Percentiles rank a stretch among this genome's conserved stretches.
These are phyloP conservation scores for Pleurotus tuoliensis DNA, from an alignment of 768 basidiomycete species.

Conservation along the genomic window DNA sequence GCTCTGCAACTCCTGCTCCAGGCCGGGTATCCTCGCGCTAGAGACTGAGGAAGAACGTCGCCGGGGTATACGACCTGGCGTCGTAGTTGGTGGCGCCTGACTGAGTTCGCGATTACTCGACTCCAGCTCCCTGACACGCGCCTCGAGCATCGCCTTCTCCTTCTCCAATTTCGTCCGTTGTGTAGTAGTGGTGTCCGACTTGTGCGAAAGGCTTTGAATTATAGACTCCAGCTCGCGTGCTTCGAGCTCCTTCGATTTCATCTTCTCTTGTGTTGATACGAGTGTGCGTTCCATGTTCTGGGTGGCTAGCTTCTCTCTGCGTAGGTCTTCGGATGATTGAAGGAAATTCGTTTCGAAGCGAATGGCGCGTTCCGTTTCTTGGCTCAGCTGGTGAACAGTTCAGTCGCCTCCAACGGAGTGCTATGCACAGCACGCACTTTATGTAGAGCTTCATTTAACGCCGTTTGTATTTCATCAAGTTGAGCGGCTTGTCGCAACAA, in stretches of 20 bases:
- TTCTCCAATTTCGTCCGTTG: slow-evolving; percentile 45
- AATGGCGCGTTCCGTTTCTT: slow-evolving; percentile 53
- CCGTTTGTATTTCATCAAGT: slow-evolving; percentile 36
- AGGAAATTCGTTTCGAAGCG: slow-evolving; percentile 49
- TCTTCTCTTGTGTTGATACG: slow-evolving; percentile 40
- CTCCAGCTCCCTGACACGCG: slow-evolving; percentile 58
- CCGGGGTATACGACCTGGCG: slow-evolving; percentile 30
- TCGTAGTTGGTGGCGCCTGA: slow-evolving; percentile 22
- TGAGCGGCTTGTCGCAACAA: slow-evolving; percentile 37
- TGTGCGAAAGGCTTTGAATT: slow-evolving; percentile 50
- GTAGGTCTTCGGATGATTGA: slow-evolving; percentile 51
- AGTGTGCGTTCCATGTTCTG: slow-evolving; percentile 53
- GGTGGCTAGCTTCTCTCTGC: slow-evolving; percentile 46
- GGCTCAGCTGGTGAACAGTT: slow-evolving; percentile 40
- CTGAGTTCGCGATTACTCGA: slow-evolving; percentile 31
- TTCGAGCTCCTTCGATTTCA: slow-evolving; percentile 47
- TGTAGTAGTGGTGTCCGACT: slow-evolving; percentile 42
- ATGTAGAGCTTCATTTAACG: slow-evolving; percentile 41
- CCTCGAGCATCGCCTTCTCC: slow-evolving; percentile 55
- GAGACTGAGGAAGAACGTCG: slow-evolving; percentile 60
- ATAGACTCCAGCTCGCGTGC: slow-evolving; percentile 52
- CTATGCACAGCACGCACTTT: slow-evolving; percentile 29
- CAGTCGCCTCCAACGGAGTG: no score
- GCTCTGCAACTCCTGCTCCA: slow-evolving; percentile 57
- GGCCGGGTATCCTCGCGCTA: slow-evolving; percentile 39